phyloP scores from a whole-genome alignment of 176 grass and related monocot species.

The Musa itinerans region DNA sequence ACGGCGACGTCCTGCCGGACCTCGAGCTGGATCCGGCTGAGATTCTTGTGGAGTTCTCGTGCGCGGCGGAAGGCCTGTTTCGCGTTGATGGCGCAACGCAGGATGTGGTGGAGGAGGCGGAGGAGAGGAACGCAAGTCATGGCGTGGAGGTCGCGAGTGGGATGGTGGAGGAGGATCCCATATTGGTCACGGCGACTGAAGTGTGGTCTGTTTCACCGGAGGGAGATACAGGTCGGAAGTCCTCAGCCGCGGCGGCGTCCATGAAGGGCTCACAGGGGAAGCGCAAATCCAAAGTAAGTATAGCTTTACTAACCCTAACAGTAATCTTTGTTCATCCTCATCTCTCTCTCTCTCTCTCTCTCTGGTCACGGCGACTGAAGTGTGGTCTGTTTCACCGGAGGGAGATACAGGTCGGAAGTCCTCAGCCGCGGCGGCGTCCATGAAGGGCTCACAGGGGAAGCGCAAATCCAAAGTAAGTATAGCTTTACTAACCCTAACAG shows the following conservation, averaged over 20 bases:
- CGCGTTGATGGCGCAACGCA: neutral
- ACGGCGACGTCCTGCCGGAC: conserved; percentile 81
- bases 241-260: conserved; percentile 4
- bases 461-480: conserved; percentile 59
- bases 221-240: conserved; percentile 38
- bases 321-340: too few species aligned
- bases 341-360: too few species aligned
- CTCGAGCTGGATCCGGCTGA: conserved; percentile 86
- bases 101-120: neutral
- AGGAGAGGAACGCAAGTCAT: neutral
- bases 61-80: neutral
- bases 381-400: conserved; percentile 16
- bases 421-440: neutral
- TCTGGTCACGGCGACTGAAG: conserved; percentile 12
- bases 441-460: conserved; percentile 56
- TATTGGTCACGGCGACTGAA: conserved; percentile 14
- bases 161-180: neutral
- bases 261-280: conserved; percentile 53
- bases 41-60: conserved; percentile 65
- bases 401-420: conserved; percentile 39
- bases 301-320: too few species aligned
- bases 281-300: conserved; percentile 60
- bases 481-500: too few species aligned
- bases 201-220: conserved; percentile 15
- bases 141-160: neutral